Evolutionary conservation across 129 eudicot genomes (phyloP), one percentile per base, ranked within the genome.

Genomic region (Kitagawia praeruptora): DNA sequence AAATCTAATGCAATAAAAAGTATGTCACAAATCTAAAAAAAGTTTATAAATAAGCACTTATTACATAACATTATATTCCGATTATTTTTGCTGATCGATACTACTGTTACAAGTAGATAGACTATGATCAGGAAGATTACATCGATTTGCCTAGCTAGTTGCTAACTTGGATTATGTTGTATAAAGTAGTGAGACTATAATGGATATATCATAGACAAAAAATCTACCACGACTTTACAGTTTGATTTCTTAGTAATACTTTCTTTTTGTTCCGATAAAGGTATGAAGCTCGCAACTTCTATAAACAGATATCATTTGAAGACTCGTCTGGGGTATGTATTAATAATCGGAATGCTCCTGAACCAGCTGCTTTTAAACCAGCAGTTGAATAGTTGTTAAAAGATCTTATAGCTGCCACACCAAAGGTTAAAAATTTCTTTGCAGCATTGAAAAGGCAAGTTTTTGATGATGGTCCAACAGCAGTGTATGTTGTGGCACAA

Each of bases 231-330:
- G 16, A 2, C 49, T 38, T 38, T 71, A 21, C 47, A 21, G 13
- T 71, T 19, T 39, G 14, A 19, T 39, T 39, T 71, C 4, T 41
- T 39, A 38, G 47, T 19, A 39, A 27, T 25, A 28, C 3, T 12
- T 1, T 16, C 6, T 45, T 44, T 75, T 46, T 48, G 23, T 54
- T 23, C 13, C 46, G 16, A 23, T 67, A 1, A 21, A 84, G 87
- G 87, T 84, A 84, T 61, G 84, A 77, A 82, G 81, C 84, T 63
- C 78, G 75, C 75, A 80, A n/a, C 77, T 86, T 86, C 84, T 83
- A 76, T 46, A 78, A 80, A 42, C 78, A 83, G 45, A 63, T 80
- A 25, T 83, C 86, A 8, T 76, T 77, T 41, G 84, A 85, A 1
- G 89, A 84, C 72, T 80, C 83, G 37, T 51, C 66, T 5, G 82